Conservation (phyloP, 768 basidiomycete species). For the Podaxis rugospora region DNA sequence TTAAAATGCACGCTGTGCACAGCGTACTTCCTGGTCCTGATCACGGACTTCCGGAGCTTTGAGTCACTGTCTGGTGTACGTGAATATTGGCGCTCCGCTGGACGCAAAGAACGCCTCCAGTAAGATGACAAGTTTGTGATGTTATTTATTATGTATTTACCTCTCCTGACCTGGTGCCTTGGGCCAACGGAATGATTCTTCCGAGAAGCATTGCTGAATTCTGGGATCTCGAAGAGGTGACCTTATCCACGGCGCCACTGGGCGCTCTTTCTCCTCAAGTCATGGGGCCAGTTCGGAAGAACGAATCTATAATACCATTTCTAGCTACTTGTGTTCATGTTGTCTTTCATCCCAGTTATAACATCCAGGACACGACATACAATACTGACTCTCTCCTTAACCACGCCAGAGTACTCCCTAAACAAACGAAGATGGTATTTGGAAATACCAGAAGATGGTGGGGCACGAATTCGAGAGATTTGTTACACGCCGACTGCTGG, state of each 20-base stretch:
- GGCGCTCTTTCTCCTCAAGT: no score
- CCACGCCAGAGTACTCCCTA: no score
- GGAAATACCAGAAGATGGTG: no score
- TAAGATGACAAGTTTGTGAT: not conserved
- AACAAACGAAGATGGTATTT: no score
- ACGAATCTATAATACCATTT: not conserved
- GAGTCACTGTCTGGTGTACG: not conserved
- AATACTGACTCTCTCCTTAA: no score
- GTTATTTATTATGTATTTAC: not conserved
- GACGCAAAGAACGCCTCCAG: not conserved
- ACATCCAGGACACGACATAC: no score
- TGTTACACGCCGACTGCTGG: no score
- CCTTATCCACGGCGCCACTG: no score
- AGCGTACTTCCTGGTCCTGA: not conserved
- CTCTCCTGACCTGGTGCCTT: not conserved
- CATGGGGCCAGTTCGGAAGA: no score
- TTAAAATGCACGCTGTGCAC: not conserved
- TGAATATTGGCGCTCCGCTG: constrained; percentile 3
- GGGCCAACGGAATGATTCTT: not conserved
- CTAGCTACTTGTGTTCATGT: not conserved
- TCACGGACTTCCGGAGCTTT: not conserved
- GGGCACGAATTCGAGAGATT: no score
- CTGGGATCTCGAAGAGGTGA: not conserved
- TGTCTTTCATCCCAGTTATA: not conserved
- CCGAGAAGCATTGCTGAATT: not conserved